Evolutionary conservation across 2,329 filamentous ascomycete genomes (phyloP).

Genomic region (Xylariaceae sp.): DNA sequence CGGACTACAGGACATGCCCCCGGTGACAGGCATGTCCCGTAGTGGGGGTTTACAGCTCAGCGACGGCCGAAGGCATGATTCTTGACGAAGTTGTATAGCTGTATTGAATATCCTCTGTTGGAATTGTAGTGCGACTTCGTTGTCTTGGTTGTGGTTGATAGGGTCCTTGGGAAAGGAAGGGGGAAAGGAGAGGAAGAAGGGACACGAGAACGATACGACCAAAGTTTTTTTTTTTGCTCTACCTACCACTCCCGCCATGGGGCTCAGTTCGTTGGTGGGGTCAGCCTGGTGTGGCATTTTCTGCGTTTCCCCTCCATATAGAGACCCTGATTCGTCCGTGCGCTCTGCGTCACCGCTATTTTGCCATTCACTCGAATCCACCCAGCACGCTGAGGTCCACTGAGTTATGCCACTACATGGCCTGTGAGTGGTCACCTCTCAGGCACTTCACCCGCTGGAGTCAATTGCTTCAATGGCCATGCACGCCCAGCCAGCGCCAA

Average conservation of each 20-base stretch:
- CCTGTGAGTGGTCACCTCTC: too few species aligned
- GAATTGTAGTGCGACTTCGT: slow-evolving; percentile 57
- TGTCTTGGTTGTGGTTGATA: slow-evolving; percentile 46
- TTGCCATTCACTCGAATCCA: slow-evolving; percentile 3
- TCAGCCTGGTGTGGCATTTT: slow-evolving; percentile 8
- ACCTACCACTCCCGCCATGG: slow-evolving; percentile 3
- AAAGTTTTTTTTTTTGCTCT: slow-evolving; percentile 16
- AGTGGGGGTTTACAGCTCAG: slow-evolving; percentile 91
- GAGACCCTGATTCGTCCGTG: slow-evolving; percentile 21
- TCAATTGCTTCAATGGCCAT: too few species aligned
- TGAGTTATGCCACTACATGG: too few species aligned
- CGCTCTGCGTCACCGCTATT: slow-evolving; percentile 24
- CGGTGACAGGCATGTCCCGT: slow-evolving; percentile 55
- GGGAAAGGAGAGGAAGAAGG: slow-evolving; percentile 27
- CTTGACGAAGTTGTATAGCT: slow-evolving; percentile 63
- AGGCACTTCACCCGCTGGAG: too few species aligned
- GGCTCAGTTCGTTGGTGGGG: slow-evolving; percentile 13
- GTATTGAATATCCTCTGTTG: slow-evolving; percentile 16
- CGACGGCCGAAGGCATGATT: slow-evolving; percentile 70
- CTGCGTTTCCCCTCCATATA: slow-evolving; percentile 4
- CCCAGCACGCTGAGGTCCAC: too few species aligned
- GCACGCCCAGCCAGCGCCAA: too few species aligned
- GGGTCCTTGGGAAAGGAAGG: slow-evolving; percentile 31
- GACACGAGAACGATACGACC: slow-evolving; percentile 18
- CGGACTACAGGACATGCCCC: slow-evolving; percentile 70